Conservation (phyloP, 306 rosid genomes). For the Pterocarpus macrocarpus region DNA sequence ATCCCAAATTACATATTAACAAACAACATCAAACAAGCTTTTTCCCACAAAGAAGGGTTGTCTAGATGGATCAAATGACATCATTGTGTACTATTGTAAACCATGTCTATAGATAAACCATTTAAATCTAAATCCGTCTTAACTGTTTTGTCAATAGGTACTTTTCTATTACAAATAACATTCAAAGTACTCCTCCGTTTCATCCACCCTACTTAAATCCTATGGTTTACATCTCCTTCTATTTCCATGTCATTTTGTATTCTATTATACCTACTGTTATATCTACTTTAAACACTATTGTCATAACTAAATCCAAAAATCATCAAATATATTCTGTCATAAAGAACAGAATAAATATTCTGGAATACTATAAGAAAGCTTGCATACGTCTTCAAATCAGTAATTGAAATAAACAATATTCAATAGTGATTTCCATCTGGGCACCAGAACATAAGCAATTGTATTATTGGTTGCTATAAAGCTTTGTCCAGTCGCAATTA, state of each 20-base stretch:
- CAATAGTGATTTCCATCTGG: background rate
- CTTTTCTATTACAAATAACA: background rate
- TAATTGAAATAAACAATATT: background rate
- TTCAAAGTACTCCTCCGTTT: background rate
- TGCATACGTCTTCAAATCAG: background rate
- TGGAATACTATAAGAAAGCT: background rate
- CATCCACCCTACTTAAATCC: background rate
- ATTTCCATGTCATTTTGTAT: background rate
- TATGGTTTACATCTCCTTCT: background rate
- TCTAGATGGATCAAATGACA: background rate
- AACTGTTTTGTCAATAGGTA: background rate
- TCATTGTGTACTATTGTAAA: background rate
- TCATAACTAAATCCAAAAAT: background rate
- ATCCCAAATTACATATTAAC: background rate
- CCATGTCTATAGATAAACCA: background rate
- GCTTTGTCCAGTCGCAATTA: slow-evolving; percentile 18
- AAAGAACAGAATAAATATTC: background rate
- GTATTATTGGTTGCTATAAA: background rate
- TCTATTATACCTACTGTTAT: background rate
- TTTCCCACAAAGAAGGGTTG: background rate
- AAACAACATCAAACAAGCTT: background rate
- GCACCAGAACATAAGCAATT: slow-evolving; percentile 12
- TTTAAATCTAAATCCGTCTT: background rate
- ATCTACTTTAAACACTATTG: background rate
- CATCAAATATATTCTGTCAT: background rate